These are phyloP conservation scores for Sugiyamaella paludigena DNA, from an alignment of 1,139 yeast species.

Conservation along the genomic window DNA sequence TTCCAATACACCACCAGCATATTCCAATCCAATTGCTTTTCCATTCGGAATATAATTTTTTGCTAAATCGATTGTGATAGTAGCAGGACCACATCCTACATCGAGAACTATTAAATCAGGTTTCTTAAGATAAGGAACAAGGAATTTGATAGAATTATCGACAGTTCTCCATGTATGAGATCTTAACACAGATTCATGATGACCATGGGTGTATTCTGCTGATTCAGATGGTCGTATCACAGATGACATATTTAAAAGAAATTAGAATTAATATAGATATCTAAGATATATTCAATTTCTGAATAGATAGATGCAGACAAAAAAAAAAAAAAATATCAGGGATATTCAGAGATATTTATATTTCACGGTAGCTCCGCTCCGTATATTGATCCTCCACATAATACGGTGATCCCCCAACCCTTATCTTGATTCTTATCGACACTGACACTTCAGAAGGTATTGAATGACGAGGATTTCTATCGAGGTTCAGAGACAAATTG, in stretches of 20 bases:
- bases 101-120: conserved; percentile 39
- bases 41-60: conserved; percentile 35
- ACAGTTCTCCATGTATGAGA: conserved; percentile 43
- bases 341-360: too few species aligned
- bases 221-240: background rate
- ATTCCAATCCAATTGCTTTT: conserved; percentile 41
- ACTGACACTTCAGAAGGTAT: too few species aligned
- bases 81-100: conserved; percentile 47
- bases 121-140: conserved; percentile 37
- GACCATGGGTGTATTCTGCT: conserved; percentile 29
- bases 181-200: conserved; percentile 29
- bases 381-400: too few species aligned
- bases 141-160: conserved; percentile 36
- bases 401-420: too few species aligned
- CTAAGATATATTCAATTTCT: too few species aligned
- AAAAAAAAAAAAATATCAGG: too few species aligned
- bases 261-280: background rate
- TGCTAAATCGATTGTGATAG: conserved; percentile 43
- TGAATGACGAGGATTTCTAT: too few species aligned
- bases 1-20: conserved; percentile 35
- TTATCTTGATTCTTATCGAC: too few species aligned
- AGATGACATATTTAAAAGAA: background rate
- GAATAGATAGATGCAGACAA: too few species aligned
- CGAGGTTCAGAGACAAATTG: too few species aligned
- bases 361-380: too few species aligned